Base-by-base conservation (phyloP, 495 filamentous ascomycete genomes). In the Aspergillus saccharolyticus region DNA sequence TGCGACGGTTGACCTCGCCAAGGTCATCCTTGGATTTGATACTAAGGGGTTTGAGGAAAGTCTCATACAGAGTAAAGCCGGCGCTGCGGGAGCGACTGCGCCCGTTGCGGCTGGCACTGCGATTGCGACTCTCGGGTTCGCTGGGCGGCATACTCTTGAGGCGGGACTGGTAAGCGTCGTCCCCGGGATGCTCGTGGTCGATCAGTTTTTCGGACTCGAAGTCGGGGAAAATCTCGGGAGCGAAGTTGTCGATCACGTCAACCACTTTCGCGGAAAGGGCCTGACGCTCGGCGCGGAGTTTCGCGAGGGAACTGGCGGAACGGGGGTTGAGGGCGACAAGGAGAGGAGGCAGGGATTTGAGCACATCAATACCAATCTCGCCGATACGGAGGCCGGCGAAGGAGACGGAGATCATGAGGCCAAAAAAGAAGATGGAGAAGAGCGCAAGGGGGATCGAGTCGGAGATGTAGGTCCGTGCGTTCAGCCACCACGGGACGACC, bases 311-410 rank as follows among this genome's bases (percentile, higher is more conserved):
- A 71, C 96, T 96, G 68, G 85, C 85, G 1, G 89, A 90, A 9
- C 84, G 84, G 2, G 94, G 94, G 61, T 88, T 88, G 57, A 99
- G 79, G 49, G 85, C 90, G n/a, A 96, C 74, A n/a, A 95, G 74
- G 9, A 99, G 84, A 1, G 94, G 94, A 1, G 89, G 83, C 14
- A 99, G 83, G 0, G 94, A 97, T 73, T 97, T 99, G 73, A 91
- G 61, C 48, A 99, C 97, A 65, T 99, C 94, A 93, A 99, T 97
- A 28, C 91, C 94, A 50, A 93, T 85, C 70, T 99, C 94, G 44
- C 94, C 94, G 65, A 97, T 96, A 5, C 94, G 88, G 33, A 99
- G 85, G 9, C 95, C 91, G 3, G 90, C 92, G 67, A 96, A 97
- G 4, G 91, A 96, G 70, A 96, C 88, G 15, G 47, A 50, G 17